phyloP scores from a whole-genome alignment of 257 asterid genomes.

The Solanum etuberosum region DNA sequence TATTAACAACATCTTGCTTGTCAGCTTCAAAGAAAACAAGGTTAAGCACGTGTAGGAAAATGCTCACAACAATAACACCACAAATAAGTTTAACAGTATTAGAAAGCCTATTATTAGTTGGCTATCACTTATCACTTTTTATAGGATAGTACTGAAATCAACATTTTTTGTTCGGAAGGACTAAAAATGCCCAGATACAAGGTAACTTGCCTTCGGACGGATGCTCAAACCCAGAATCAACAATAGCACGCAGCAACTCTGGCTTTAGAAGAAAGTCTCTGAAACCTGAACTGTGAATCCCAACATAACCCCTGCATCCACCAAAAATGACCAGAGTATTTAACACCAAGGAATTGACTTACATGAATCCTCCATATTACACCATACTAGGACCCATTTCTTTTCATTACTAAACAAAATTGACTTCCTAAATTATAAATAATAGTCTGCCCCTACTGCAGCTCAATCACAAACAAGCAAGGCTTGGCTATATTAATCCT shows the following conservation, averaged over 20 bases:
- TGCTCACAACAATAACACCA: background rate
- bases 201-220: constrained; percentile 40
- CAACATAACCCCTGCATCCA: constrained; percentile 28
- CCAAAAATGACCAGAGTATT: background rate
- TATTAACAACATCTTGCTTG: background rate
- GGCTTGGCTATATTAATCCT: background rate
- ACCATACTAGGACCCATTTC: background rate
- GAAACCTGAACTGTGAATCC: constrained; percentile 43
- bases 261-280: constrained; percentile 42
- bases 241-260: constrained; percentile 38
- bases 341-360: background rate
- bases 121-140: background rate
- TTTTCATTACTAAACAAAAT: background rate
- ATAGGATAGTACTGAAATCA: background rate
- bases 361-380: background rate
- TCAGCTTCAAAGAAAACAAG: background rate
- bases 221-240: constrained; percentile 44
- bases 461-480: background rate
- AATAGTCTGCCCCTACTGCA: background rate
- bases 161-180: background rate
- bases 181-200: background rate
- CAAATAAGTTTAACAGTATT: background rate
- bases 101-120: background rate
- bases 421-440: background rate
- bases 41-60: background rate